Percentiles rank a stretch among this genome's conserved stretches.
These are phyloP conservation scores for Aspergillus unguis DNA, from an alignment of 2,329 filamentous ascomycete genomes.

Conservation along the genomic window DNA sequence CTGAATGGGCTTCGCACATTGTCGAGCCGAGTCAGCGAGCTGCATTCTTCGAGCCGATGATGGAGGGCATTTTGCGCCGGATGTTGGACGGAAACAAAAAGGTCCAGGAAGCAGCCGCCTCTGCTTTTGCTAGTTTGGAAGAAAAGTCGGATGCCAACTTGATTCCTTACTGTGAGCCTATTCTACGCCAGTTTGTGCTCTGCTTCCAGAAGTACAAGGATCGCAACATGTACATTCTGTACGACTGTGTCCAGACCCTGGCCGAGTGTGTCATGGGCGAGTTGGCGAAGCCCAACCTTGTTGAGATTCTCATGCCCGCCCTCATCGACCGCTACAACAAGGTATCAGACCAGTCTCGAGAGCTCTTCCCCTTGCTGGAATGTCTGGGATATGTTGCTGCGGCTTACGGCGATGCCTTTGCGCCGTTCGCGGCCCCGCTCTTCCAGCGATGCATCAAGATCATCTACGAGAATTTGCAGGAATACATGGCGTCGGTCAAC, in stretches of 20 bases:
- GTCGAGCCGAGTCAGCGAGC: constrained; percentile 64
- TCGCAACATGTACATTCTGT: constrained; percentile 97
- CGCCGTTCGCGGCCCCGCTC: constrained; percentile 79
- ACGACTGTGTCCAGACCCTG: constrained; percentile 96
- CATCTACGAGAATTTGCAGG: constrained; percentile 86
- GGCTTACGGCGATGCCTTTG: constrained; percentile 76
- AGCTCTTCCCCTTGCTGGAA: constrained; percentile 92
- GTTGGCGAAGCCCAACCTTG: constrained; percentile 75
- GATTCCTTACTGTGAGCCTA: constrained; percentile 81
- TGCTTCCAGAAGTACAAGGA: constrained; percentile 98
- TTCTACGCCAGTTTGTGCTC: constrained; percentile 84
- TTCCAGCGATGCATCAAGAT: constrained; percentile 86
- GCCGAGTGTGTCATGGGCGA: constrained; percentile 85
- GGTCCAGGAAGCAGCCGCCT: constrained; percentile 93
- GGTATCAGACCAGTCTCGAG: constrained; percentile 81
- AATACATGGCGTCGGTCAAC: constrained; percentile 66
- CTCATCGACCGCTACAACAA: constrained; percentile 84
- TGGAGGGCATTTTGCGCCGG: constrained; percentile 89
- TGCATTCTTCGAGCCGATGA: constrained; percentile 87
- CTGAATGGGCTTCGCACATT: constrained; percentile 81
- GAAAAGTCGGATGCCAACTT: constrained; percentile 82
- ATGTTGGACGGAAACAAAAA: constrained; percentile 99
- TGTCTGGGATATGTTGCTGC: constrained; percentile 92
- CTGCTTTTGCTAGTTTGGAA: constrained; percentile 92
- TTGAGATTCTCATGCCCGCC: constrained; percentile 85